Evolutionary conservation across 768 basidiomycete species (phyloP), one percentile per base, ranked within the genome.

Genomic region (Pisolithus microcarpus): DNA sequence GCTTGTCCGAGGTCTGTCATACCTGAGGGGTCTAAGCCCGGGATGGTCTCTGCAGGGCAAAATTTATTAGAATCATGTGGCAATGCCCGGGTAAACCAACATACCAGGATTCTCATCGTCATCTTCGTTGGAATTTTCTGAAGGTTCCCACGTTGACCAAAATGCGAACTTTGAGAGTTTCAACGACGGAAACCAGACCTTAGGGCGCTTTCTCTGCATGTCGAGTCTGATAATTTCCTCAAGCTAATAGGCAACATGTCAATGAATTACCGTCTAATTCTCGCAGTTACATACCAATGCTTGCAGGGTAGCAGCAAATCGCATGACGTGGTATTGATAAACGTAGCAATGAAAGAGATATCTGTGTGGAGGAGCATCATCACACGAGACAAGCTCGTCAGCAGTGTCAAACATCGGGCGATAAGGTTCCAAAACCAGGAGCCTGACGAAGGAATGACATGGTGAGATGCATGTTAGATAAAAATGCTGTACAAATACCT

Each of bases 321-420:
- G 65, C 61, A 74, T 70, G 46, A 74, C 56, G 52, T 78, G 77
- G 49, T 71, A 76, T 53, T 90, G 84, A 61, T 85, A 88, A 26
- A 85, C 77, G 57, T 83, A 89, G 46, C 82, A 85, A 50, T 86
- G 71, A 57, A 90, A 90, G 7, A 90, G 69, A 60, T 82, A 80
- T 38, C 81, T 78, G 64, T 88, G 86, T 0, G 81, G 77, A 0
- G 79, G 80, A 11, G 73, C 66, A 7, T 77, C 74, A n/a, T 66
- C 53, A 13, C 65, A 61, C 48, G 57, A 50, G 26, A 49, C 53
- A 15, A 54, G 47, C 42, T 64, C 67, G 50, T 64, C 64, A 19
- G 53, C 56, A 4, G 70, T 57, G 30, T 76, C 73, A 48, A 86
- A 79, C 0, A 73, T 71, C 10, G 67, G 60, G 5, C 75, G 70